Conservation (phyloP, 192 early-diverging fungal species). For the Entomortierella parvispora region DNA sequence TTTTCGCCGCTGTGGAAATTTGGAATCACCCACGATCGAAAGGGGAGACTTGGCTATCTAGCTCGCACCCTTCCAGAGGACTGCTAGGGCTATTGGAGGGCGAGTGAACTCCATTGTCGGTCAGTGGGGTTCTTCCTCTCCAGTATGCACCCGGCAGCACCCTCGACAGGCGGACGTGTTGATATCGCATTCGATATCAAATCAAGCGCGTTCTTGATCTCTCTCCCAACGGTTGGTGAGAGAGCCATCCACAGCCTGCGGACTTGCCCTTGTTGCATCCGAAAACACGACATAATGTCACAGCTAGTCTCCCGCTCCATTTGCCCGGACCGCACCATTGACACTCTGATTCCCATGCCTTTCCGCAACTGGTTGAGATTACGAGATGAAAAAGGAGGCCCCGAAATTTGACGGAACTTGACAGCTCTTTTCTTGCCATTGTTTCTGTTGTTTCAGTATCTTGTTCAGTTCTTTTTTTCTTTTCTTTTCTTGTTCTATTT, state of each 20-base stretch:
- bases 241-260: conserved; percentile 24
- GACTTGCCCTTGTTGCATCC: conserved; percentile 6
- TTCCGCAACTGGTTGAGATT: conserved; percentile 10
- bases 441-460: conserved; percentile 8
- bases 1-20: conserved; percentile 31
- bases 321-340: conserved; percentile 9
- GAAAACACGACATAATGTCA: not conserved
- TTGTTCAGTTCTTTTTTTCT: conserved; percentile 7
- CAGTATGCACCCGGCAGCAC: not conserved
- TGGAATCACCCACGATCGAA: conserved; percentile 21
- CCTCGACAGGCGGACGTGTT: conserved; percentile 19
- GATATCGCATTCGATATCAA: conserved; percentile 15
- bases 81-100: not conserved
- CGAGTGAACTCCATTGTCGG: not conserved
- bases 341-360: conserved; percentile 18
- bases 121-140: conserved; percentile 1
- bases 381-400: conserved; percentile 43
- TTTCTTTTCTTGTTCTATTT: not conserved
- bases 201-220: conserved; percentile 49
- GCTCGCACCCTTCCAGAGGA: not conserved
- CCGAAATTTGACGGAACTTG: conserved; percentile 52
- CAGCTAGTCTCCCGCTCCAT: conserved; percentile 34
- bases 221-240: conserved; percentile 42
- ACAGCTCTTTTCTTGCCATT: conserved; percentile 44
- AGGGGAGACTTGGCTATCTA: conserved; percentile 25